Base-by-base conservation (phyloP, 2,329 filamentous ascomycete species). In the Penicillium brevicompactum region DNA sequence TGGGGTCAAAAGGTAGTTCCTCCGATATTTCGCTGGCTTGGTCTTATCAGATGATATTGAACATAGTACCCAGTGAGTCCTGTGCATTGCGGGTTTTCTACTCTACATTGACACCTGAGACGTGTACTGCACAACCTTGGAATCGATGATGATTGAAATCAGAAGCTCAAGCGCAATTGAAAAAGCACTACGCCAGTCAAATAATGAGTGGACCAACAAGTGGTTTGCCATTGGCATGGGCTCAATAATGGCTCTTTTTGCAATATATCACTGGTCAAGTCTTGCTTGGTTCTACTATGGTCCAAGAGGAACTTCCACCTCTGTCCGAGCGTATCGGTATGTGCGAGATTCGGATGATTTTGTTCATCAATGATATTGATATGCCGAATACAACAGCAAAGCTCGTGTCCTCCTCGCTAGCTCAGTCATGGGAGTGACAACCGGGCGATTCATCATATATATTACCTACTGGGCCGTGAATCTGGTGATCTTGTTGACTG, bases 181-280 rank as follows among this genome's bases (percentile, higher is more conserved):
- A 4, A 50, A 37, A 14, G 18, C 18, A 37, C 31, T 56, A n/a
- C 56, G 54, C 6, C 50, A 49, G 44, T 47, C 11, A n/a, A 44
- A 53, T 4, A 61, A 61, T 49, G 54, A 48, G 24, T 61, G 59
- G 59, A 50, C 27, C n/a, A 41, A 41, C n/a, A 56, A 61, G 18
- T 61, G 58, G 18, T 58, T 58, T 49, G 57, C 59, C 7, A 61
- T 61, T 13, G 38, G 51, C 27, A 58, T 60, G 5, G 59, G 59
- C 1, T 32, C 46, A 2, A 58, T 60, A 8, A 61, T 61, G 57
- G 43, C 50, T 18, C 32, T 60, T 18, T 54, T 50, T 34, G 51
- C 42, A 10, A 8, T 53, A 46, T 48, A 46, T 13, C 57, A 61
- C 34, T 61, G 59, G 59, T 24, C 37, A 31, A 44, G 41, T 34